phyloP scores from a whole-genome alignment of 2,329 filamentous ascomycete species.

The Emericellopsis atlantica region DNA sequence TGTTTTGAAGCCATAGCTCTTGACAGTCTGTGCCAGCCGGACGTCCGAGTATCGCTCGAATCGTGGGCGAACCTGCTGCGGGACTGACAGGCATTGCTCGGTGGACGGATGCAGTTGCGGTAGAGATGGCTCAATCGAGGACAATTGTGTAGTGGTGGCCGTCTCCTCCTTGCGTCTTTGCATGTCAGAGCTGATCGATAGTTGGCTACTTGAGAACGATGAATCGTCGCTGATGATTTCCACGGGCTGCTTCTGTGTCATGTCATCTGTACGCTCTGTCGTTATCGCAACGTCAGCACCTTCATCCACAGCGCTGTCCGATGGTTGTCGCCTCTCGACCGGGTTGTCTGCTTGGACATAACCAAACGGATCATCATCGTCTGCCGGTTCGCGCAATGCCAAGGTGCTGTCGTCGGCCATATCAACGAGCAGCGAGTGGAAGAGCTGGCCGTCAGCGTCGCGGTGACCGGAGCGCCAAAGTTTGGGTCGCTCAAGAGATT shows the following conservation, averaged over 20 bases:
- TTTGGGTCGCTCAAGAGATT: conserved; percentile 11
- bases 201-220: conserved; percentile 9
- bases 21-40: conserved; percentile 49
- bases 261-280: too few relatives aligned
- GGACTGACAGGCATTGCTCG: too few relatives aligned
- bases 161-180: background rate
- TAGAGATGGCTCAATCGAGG: background rate
- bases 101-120: too few relatives aligned
- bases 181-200: conserved; percentile 6
- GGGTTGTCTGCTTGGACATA: conserved; percentile 13
- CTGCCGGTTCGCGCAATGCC: too few relatives aligned
- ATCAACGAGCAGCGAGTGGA: conserved; percentile 51
- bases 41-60: conserved; percentile 50
- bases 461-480: conserved; percentile 64
- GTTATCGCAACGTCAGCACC: background rate
- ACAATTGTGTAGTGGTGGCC: background rate
- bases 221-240: conserved; percentile 3
- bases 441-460: conserved; percentile 49
- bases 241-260: background rate
- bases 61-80: conserved; percentile 27
- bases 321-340: too few relatives aligned
- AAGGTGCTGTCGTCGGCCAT: conserved; percentile 16
- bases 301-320: too few relatives aligned
- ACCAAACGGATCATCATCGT: conserved; percentile 23
- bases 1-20: conserved; percentile 59